Conservation (phyloP, 768 basidiomycete genomes). For the Sporobolomyces pararoseus region DNA sequence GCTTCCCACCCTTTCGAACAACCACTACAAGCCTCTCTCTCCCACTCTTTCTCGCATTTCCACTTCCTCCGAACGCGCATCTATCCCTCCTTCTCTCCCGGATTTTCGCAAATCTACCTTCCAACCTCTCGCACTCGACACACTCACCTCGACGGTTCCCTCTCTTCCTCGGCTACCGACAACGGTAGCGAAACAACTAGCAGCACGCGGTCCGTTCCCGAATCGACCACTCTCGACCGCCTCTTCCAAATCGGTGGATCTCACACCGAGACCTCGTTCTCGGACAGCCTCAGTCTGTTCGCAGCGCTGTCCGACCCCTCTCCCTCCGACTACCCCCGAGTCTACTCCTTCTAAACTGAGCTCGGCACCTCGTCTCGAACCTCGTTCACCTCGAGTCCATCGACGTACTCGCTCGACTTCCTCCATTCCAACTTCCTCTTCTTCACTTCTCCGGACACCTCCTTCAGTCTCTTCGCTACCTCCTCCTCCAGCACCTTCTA, state of each 20-base stretch:
- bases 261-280: no score
- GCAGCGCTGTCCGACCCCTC: no score
- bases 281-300: no score
- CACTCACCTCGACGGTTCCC: not conserved
- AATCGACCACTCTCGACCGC: not conserved
- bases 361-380: not conserved
- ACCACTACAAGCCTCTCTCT: not conserved
- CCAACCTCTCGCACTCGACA: conserved; percentile 1
- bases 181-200: not conserved
- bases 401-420: conserved; percentile 1
- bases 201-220: not conserved
- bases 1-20: not conserved
- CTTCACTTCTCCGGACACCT: not conserved
- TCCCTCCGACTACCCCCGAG: no score
- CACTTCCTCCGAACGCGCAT: no score
- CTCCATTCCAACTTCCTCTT: no score
- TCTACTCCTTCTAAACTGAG: no score
- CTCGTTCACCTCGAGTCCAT: not conserved
- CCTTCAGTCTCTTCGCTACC: not conserved
- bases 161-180: not conserved
- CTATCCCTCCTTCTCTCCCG: not conserved
- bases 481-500: not conserved
- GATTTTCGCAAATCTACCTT: conserved; percentile 3
- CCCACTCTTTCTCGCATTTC: no score
- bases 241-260: no score